Conservation (phyloP, 345 rosid genomes). For the Trapa bicornis region DNA sequence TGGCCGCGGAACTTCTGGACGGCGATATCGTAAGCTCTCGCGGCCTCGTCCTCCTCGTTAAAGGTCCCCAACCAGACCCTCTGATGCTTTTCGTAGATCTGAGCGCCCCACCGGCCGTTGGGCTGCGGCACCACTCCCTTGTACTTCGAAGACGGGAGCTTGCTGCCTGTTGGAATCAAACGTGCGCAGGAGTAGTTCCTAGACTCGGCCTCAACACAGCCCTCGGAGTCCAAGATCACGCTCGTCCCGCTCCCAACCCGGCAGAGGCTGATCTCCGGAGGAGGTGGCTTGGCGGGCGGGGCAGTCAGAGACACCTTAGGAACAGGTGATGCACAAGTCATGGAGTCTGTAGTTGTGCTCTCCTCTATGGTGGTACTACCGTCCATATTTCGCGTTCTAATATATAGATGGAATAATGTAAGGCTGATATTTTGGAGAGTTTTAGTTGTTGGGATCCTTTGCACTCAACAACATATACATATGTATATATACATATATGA, state of each 20-base stretch:
- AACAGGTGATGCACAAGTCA: slow-evolving; percentile 9
- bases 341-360: slow-evolving; percentile 21
- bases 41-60: slow-evolving; percentile 46
- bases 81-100: slow-evolving; percentile 51
- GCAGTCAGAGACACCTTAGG: slow-evolving; percentile 11
- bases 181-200: slow-evolving; percentile 9
- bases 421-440: no score
- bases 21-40: slow-evolving; percentile 38
- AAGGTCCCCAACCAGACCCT: slow-evolving; percentile 55
- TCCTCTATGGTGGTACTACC: slow-evolving; percentile 24
- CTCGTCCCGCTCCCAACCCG: slow-evolving; percentile 15
- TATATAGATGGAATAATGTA: background rate
- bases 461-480: no score
- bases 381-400: slow-evolving; percentile 1
- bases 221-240: slow-evolving; percentile 9
- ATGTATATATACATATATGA: background rate
- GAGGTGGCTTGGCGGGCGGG: slow-evolving; percentile 2
- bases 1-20: slow-evolving; percentile 44
- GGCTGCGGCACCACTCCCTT: slow-evolving; percentile 52
- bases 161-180: background rate
- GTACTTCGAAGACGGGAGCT: slow-evolving; percentile 25
- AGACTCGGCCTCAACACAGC: slow-evolving; percentile 17
- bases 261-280: slow-evolving; percentile 21
- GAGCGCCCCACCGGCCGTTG: slow-evolving; percentile 55
- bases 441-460: background rate